Base-by-base conservation (phyloP, 1,139 yeast genomes). In the Yamadazyma aaseri region DNA sequence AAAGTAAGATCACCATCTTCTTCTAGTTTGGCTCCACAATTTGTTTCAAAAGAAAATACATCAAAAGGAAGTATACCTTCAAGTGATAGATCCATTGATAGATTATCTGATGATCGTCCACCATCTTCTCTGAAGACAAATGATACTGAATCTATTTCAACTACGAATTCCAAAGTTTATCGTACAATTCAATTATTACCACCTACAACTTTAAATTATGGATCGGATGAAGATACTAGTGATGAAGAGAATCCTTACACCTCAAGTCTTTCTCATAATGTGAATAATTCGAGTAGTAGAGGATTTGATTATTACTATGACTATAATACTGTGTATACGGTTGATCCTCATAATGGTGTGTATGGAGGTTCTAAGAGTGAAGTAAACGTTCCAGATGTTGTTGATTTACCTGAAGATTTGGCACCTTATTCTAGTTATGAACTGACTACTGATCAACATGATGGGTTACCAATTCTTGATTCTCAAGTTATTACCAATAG, bases 271-370 rank as follows among this genome's bases (percentile, higher is more conserved):
- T 80, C 90, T 4, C 95, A 85, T 58, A 83, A 84, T 55, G 81
- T 84, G 23, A 76, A 79, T 49, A 79, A 86, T 40, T 73, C 78
- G 42, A 58, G 61, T 26, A 63, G 66, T 41, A 73, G 94, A 59
- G 92, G 95, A 31, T 81, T 81, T 53, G 89, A 84, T 55, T 84
- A 86, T 63, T 81, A 81, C 55, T 89, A 89, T 55, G 96, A 89
- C 60, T 87, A 87, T 58, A 86, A 86, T 53, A 75, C 92, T 1
- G 96, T 87, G 14, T 86, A 84, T 53, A 73, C 79, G 3, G 73
- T 68, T 24, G 79, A 77, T 45, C 75, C 76, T 14, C 63, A 73
- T 40, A 74, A 76, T 40, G 63, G 71, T 4, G 56, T 66, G 9
- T 65, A 60, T 43, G 69, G 69, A 1, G 47, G 39, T 24, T 47